Evolutionary conservation across 345 rosid genomes (phyloP).

Genomic region (Pseudoturritis turrita): DNA sequence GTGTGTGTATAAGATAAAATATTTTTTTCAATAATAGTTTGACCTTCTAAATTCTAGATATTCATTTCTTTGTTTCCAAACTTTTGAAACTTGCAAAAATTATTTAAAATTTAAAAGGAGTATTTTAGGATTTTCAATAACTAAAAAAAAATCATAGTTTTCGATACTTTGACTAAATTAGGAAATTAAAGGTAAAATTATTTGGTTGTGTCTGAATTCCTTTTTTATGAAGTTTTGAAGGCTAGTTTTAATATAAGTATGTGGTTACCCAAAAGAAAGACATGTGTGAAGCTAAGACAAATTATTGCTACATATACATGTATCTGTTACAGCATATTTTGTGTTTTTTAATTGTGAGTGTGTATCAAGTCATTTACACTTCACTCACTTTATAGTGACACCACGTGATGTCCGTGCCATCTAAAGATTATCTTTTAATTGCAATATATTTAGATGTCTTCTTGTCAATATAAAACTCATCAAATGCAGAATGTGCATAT

Average conservation of each 20-base stretch:
- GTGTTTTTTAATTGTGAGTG: slow-evolving; percentile 9
- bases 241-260: background rate
- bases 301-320: background rate
- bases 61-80: background rate
- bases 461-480: slow-evolving; percentile 4
- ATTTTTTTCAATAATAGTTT: too few relatives aligned
- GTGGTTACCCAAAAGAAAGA: slow-evolving; percentile 25
- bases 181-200: background rate
- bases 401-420: slow-evolving; percentile 22
- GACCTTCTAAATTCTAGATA: background rate
- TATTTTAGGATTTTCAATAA: background rate
- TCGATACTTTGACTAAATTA: background rate
- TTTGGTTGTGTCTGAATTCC: background rate
- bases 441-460: background rate
- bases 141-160: background rate
- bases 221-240: background rate
- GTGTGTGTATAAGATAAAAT: too few relatives aligned
- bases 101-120: background rate
- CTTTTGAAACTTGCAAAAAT: background rate
- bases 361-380: slow-evolving; percentile 12
- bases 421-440: background rate
- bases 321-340: background rate
- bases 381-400: slow-evolving; percentile 9
- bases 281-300: slow-evolving; percentile 16
- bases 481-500: slow-evolving; percentile 1